These are phyloP conservation scores for Cytospora mali DNA, from an alignment of 2,329 filamentous ascomycete species.

Conservation along the genomic window DNA sequence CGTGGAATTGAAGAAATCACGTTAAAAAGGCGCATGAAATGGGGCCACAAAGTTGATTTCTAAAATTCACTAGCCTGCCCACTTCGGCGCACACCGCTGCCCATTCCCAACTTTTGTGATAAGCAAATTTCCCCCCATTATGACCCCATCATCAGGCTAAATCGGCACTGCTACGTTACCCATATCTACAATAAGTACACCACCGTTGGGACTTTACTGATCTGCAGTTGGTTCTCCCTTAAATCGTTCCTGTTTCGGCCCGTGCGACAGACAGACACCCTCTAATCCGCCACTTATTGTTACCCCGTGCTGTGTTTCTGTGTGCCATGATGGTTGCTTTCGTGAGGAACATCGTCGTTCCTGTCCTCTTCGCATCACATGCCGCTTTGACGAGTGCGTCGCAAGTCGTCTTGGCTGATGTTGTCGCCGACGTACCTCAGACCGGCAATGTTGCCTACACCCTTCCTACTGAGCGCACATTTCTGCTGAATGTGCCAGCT, in stretches of 20 bases:
- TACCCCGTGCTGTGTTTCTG: slow-evolving; percentile 1
- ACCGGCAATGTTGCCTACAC: slow-evolving; percentile 31
- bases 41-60: background rate
- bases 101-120: background rate
- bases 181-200: background rate
- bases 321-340: background rate
- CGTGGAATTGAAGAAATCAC: background rate
- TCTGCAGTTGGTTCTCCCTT: background rate
- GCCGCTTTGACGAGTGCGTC: background rate
- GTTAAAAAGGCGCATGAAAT: background rate
- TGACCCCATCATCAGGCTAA: background rate
- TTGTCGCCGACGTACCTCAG: background rate
- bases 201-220: background rate
- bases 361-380: slow-evolving; percentile 5
- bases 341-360: background rate
- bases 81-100: background rate
- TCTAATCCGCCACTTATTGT: background rate
- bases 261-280: background rate
- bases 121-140: background rate
- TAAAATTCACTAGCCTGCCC: background rate
- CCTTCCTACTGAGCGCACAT: slow-evolving; percentile 32
- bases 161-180: background rate
- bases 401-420: slow-evolving; percentile 1
- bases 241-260: background rate
- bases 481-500: slow-evolving; percentile 32